Evolutionary conservation across 169 alveolate species (phyloP).

Genomic region (Eimeria praecox): DNA sequence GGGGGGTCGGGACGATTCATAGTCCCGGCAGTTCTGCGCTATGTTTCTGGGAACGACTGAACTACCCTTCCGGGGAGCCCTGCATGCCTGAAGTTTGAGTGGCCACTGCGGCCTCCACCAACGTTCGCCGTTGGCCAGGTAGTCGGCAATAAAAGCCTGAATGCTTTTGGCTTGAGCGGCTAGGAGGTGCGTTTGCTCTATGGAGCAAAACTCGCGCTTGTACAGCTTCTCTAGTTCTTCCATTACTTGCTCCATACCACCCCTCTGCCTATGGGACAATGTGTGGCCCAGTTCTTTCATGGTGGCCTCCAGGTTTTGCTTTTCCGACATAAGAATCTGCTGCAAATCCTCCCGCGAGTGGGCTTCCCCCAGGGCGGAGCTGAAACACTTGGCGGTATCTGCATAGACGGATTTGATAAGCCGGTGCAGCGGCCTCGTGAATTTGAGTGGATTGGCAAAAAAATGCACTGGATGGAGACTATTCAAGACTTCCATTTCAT

Average conservation of each 20-base stretch:
- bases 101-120: conserved; percentile 58
- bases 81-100: not conserved
- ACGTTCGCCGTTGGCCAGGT: not conserved
- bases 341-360: conserved; percentile 2
- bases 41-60: not conserved
- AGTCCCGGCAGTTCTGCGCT: conserved; percentile 17
- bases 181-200: not conserved
- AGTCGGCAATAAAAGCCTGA: not conserved
- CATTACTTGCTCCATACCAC: not conserved
- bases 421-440: not conserved
- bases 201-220: conserved; percentile 14
- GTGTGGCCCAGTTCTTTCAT: not conserved
- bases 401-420: not conserved
- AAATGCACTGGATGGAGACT: not conserved
- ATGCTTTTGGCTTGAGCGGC: not conserved
- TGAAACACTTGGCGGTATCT: not conserved
- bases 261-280: not conserved
- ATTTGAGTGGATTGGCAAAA: not conserved
- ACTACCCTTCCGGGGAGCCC: not conserved
- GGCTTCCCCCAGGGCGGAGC: not conserved
- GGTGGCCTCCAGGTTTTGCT: not conserved
- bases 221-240: not conserved
- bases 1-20: not conserved
- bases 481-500: not conserved
- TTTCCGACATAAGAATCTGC: not conserved